Base-by-base conservation (phyloP, 768 basidiomycete genomes). In the Sarcodon aspratus region DNA sequence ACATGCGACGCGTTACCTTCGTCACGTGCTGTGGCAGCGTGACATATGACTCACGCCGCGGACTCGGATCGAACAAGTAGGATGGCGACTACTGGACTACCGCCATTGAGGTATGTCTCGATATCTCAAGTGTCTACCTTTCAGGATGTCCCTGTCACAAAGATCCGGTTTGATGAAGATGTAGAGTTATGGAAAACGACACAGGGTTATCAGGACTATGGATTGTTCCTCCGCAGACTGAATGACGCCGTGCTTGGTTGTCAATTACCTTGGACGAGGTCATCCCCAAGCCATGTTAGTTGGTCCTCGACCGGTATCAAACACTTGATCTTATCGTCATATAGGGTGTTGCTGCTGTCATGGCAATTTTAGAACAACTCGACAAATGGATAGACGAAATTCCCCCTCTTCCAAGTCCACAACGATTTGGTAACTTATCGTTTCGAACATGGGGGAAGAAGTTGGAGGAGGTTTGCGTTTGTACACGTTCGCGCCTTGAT, bases 371-470 rank as follows among this genome's bases (percentile, higher is more conserved):
- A 13, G 75, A 84, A 50, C 69, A 70, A 9, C 64, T 96, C 37
- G 78, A 81, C 54, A 52, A 53, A 1, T 91, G 90, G 89, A 79
- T 93, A 21, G 79, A 85, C 35, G 80, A 83, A 27, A 85, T 93
- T 8, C 93, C 93, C 2, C 79, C 83, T 0, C 71, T 78, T 6
- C 61, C 75, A 36, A 76, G 82, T 7, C 76, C 85, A 6, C 94
- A 96, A 55, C 74, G 92, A 9, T 99, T 86, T 60, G 95, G 95
- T 1, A 96, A 97, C 64, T 76, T 93, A 13, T 83, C 89, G 0
- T 98, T 97, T 58, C 72, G 93, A 48, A 75, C 75, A 12, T 98
- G 92, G 85, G 85, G 87, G 1, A 68, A 72, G 47, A 75, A 82
- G 33, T 70, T 96, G 32, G 79, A 87, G 65, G 76, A 88, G 73